Conservation (phyloP, 306 rosid species). For the Pachyrhizus erosus region DNA sequence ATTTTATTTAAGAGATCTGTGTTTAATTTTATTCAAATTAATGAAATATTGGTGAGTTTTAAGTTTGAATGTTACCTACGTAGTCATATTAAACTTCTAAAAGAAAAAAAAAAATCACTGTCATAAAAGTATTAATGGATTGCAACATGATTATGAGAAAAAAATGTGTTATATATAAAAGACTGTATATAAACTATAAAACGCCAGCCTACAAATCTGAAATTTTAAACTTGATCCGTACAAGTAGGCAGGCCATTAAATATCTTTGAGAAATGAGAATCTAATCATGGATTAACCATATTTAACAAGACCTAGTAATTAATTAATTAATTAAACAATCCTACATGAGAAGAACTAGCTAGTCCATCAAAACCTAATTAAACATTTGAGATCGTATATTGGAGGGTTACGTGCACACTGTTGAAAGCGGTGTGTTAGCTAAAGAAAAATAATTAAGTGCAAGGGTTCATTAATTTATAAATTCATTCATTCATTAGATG, state of each 20-base stretch:
- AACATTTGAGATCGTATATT: not conserved
- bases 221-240: slow-evolving; percentile 31
- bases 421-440: slow-evolving; percentile 22
- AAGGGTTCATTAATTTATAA: not conserved
- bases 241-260: slow-evolving; percentile 28
- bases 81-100: too few species aligned
- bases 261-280: slow-evolving; percentile 39
- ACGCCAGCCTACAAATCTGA: slow-evolving; percentile 28
- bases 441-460: slow-evolving; percentile 29
- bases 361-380: slow-evolving; percentile 10
- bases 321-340: slow-evolving; percentile 1
- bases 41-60: too few species aligned
- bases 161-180: not conserved
- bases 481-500: not conserved
- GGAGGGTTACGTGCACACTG: slow-evolving; percentile 25
- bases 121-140: too few species aligned
- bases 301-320: not conserved
- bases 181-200: not conserved
- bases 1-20: too few species aligned
- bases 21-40: too few species aligned
- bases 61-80: too few species aligned
- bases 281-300: slow-evolving; percentile 42
- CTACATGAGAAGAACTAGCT: not conserved
- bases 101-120: too few species aligned
- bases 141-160: too few species aligned